Evolutionary conservation across 2,329 filamentous ascomycete species (phyloP).

Genomic region (Colletotrichum godetiae): DNA sequence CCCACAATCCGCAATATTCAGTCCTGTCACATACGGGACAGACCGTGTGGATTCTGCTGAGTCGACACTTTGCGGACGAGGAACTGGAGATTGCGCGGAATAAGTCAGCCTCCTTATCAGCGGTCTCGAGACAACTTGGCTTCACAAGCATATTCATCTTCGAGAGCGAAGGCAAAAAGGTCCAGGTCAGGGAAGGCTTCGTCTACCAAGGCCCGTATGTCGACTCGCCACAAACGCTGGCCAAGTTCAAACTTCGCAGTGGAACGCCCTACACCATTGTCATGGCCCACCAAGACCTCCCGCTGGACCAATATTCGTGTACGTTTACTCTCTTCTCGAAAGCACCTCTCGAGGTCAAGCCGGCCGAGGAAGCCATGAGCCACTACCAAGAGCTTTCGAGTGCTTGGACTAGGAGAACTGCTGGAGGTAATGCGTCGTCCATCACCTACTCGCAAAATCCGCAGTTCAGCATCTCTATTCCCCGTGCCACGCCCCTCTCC

Average conservation of each 20-base stretch:
- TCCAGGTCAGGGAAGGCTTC: constrained; percentile 79
- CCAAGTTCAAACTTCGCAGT: constrained; percentile 67
- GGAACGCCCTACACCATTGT: constrained; percentile 69
- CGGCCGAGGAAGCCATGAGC: constrained; percentile 70
- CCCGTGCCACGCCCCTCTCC: constrained; percentile 70
- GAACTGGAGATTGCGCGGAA: constrained; percentile 68
- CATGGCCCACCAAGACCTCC: constrained; percentile 82
- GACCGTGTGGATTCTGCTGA: constrained; percentile 85
- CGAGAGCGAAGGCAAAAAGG: constrained; percentile 74
- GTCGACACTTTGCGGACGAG: constrained; percentile 83
- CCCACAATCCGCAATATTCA: constrained; percentile 79
- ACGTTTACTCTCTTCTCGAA: constrained; percentile 86
- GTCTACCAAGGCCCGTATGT: constrained; percentile 86
- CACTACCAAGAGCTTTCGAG: constrained; percentile 69
- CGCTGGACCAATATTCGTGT: constrained; percentile 81
- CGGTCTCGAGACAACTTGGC: constrained; percentile 69
- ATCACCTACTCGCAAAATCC: constrained; percentile 86
- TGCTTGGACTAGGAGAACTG: constrained; percentile 81
- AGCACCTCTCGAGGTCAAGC: constrained; percentile 67
- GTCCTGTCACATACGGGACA: constrained; percentile 68
- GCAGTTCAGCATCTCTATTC: constrained; percentile 78
- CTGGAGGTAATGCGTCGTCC: constrained; percentile 85
- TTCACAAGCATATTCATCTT: constrained; percentile 93
- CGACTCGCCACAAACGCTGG: constrained; percentile 91
- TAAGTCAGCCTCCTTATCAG: constrained; percentile 52